These are phyloP conservation scores for Annulohypoxylon moriforme DNA, from an alignment of 495 filamentous ascomycete genomes.

Conservation along the genomic window DNA sequence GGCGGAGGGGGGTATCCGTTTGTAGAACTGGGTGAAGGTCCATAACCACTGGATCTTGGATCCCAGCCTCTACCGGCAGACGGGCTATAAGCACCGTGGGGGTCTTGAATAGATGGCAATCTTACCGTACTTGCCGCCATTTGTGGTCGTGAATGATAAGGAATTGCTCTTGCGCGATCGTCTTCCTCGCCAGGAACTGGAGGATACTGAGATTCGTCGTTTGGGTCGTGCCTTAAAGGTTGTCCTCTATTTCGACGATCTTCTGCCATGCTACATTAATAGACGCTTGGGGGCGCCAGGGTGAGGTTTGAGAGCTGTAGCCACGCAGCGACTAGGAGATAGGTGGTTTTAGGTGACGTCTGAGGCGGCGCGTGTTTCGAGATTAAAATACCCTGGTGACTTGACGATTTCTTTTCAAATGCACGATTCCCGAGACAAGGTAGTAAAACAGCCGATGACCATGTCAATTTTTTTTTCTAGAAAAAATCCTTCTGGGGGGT, in stretches of 20 bases:
- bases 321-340: slow-evolving; percentile 27
- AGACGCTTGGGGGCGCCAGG: slow-evolving; percentile 45
- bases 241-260: slow-evolving; percentile 55
- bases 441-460: slow-evolving; percentile 18
- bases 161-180: slow-evolving; percentile 53
- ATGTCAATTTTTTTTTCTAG: slow-evolving; percentile 18
- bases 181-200: slow-evolving; percentile 61
- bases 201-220: slow-evolving; percentile 59
- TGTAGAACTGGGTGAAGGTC: slow-evolving; percentile 42
- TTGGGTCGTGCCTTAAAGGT: slow-evolving; percentile 50
- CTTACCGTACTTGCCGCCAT: slow-evolving; percentile 49
- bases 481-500: background rate
- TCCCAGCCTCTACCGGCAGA: slow-evolving; percentile 35
- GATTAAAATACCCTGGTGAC: slow-evolving; percentile 12
- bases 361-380: slow-evolving; percentile 34
- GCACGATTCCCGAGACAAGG: slow-evolving; percentile 18
- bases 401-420: slow-evolving; percentile 19
- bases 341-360: slow-evolving; percentile 18
- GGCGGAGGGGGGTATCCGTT: slow-evolving; percentile 45
- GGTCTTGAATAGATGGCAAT: slow-evolving; percentile 54
- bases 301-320: slow-evolving; percentile 28
- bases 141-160: slow-evolving; percentile 44
- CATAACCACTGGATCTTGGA: slow-evolving; percentile 32
- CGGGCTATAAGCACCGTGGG: slow-evolving; percentile 39
- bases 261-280: slow-evolving; percentile 57